Conservation (phyloP, 257 asterid genomes). For the Solanum virginianum region DNA sequence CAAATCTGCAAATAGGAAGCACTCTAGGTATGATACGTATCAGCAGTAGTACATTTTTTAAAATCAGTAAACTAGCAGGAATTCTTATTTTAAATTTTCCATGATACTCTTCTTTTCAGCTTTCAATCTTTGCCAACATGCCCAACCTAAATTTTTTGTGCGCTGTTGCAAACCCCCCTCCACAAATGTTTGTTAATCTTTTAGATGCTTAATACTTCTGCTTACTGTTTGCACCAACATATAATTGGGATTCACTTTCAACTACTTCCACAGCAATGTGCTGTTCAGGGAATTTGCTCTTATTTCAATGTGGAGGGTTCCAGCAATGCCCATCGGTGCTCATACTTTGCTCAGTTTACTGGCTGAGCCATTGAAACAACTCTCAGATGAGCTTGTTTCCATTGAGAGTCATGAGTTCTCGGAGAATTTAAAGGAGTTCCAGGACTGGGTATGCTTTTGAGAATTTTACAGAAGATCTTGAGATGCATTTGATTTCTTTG, state of each 20-base stretch:
- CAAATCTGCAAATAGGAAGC: not conserved
- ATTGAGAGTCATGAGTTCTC: slow-evolving; percentile 46
- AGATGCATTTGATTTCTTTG: not conserved
- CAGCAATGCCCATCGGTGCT: slow-evolving; percentile 87
- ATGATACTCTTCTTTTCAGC: not conserved
- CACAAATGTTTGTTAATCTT: not conserved
- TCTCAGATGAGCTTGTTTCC: slow-evolving; percentile 44
- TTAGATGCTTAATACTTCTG: not conserved
- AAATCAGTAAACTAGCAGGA: not conserved
- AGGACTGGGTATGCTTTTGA: slow-evolving; percentile 76
- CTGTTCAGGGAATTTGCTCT: slow-evolving; percentile 95
- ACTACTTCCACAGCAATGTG: slow-evolving; percentile 54
- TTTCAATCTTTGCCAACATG: not conserved
- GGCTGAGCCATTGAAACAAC: slow-evolving; percentile 92
- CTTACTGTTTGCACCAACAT: not conserved
- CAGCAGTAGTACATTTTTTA: not conserved
- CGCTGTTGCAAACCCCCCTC: not conserved
- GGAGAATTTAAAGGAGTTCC: slow-evolving; percentile 76
- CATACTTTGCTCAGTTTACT: slow-evolving; percentile 89
- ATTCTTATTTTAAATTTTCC: not conserved
- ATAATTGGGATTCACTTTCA: slow-evolving; percentile 8
- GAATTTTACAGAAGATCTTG: not conserved
- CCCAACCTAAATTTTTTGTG: not conserved
- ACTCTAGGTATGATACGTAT: not conserved
- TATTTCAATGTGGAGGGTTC: slow-evolving; percentile 96